Evolutionary conservation across 73 alveolate genomes (phyloP), one percentile per base, ranked within the genome.

Genomic region (Paramecium primaurelia): DNA sequence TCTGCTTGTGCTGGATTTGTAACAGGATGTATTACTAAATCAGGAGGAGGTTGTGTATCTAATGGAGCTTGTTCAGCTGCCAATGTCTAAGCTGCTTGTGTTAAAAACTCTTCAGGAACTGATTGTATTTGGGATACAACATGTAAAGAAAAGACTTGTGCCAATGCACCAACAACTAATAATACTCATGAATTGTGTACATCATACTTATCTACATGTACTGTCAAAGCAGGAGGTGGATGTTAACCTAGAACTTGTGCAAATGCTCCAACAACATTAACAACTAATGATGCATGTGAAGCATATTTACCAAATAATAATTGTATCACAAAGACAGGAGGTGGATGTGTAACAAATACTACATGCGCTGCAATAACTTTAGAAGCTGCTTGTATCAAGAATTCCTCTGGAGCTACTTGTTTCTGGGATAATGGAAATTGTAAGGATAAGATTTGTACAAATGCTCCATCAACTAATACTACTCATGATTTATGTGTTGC

Each of bases 101-200:
- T 34, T 8, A 71, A 34, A 34, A 37, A 71, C n/a, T 6, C 58
- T 1, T 22, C n/a, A 6, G 60, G 22, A 34, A 51, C 28, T 71
- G 86, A 71, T 34, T 71, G 86, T 6, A 34, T 34, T 71, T 71
- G 86, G 86, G 59, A 71, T 71, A 12, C 60, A 71, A 71, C 37
- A 28, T 71, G 51, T 20, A 71, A 71, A 71, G 86, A 71, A 71
- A 60, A 60, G 22, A 60, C 83, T 9, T 60, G 83, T 60, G 18
- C 20, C 0, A 60, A 60, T 34, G 38, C 83, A 8, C 83, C 83
- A 26, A 60, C 26, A 11, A 60, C 83, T 5, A 60, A 60, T 22
- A 71, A 30, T 71, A 71, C 86, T 71, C 86, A 71, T 34, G 51
- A 71, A 9, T 34, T 34, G 7, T 71, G 86, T 37, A 34, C 51